Base-by-base conservation (phyloP, 306 rosid species). In the Cicer cuneatum region DNA sequence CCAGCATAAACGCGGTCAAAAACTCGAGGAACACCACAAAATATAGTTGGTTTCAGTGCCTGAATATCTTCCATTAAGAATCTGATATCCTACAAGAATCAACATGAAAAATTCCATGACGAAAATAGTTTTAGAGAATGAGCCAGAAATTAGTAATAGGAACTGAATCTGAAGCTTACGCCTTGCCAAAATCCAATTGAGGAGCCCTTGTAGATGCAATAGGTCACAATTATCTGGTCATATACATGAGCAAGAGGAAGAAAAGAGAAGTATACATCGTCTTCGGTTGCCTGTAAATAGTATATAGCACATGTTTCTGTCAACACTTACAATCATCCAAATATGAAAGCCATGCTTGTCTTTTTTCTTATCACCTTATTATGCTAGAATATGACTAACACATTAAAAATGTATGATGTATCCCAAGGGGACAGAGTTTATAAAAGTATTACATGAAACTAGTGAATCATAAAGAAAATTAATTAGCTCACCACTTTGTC, bases 241-340 rank as follows among this genome's bases (percentile, higher is more conserved):
- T 89, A 91, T n/a, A 91, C 85, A 71, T 93, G 97, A 52, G 98
- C 93, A 80, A 93, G 85, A 58, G 96, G 97, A 78, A 93, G 98
- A 79, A 86, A 93, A 56, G 98, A 93, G 60, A 93, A 93, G 84
- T 85, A 93, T 19, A 91, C 90, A 67, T 93, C 98, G 13, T 89
- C 96, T 75, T 83, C 88, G 13, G 89, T 49, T 56, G 65, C 88
- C 98, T 93, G 77, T 35, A 59, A 82, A 76, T 66, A 38, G 74
- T 63, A 69, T 33, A 63, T 37, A 59, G 49, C 60, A 54, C 12
- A 49, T 56, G 12, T 64, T 66, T 9, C 6, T 21, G 47, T 71
- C 59, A 78, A 71, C 8, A 46, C 21, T 48, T 45, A 29, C 35
- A 29, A 29, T 29, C 35, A 29, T 29, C 35, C 35, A 29, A 29